Percentiles rank a stretch among this genome's conserved stretches.
Evolutionary conservation across 225 moss, liverwort and hornwort species (phyloP).

Genomic region (Rhytidiadelphus loreus): DNA sequence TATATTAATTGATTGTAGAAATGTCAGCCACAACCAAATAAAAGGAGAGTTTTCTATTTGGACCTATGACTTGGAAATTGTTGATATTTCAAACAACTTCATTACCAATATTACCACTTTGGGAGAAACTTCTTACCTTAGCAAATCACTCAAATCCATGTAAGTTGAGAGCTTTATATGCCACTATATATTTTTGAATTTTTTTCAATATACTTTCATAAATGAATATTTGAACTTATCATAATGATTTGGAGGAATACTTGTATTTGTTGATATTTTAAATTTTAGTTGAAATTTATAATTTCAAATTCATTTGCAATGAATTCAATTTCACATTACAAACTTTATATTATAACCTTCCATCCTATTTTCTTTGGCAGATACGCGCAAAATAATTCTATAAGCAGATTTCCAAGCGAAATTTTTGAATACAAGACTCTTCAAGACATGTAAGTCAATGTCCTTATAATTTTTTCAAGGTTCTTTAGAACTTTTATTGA

Average conservation of each 20-base stretch:
- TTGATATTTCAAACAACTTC: neutral
- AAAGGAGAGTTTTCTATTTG: too few relatives aligned
- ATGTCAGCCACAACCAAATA: too few relatives aligned
- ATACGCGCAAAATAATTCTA: neutral
- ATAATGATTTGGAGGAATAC: neutral
- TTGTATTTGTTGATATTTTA: neutral
- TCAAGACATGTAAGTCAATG: neutral
- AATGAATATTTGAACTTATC: neutral
- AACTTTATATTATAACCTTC: neutral
- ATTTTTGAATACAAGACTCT: neutral
- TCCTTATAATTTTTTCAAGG: neutral
- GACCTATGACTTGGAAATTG: rapidly evolving
- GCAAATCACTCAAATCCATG: neutral
- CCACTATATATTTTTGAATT: neutral
- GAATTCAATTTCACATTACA: neutral
- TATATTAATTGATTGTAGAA: too few relatives aligned
- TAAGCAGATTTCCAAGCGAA: neutral
- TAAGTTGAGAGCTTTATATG: neutral
- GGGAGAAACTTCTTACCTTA: rapidly evolving
- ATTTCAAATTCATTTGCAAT: neutral
- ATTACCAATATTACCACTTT: neutral
- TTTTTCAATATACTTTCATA: neutral
- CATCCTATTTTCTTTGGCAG: neutral
- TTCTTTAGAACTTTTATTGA: neutral
- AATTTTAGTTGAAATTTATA: neutral